Evolutionary conservation across 371 early-diverging fungal species (phyloP).

Genomic region (Mucor piriformis): DNA sequence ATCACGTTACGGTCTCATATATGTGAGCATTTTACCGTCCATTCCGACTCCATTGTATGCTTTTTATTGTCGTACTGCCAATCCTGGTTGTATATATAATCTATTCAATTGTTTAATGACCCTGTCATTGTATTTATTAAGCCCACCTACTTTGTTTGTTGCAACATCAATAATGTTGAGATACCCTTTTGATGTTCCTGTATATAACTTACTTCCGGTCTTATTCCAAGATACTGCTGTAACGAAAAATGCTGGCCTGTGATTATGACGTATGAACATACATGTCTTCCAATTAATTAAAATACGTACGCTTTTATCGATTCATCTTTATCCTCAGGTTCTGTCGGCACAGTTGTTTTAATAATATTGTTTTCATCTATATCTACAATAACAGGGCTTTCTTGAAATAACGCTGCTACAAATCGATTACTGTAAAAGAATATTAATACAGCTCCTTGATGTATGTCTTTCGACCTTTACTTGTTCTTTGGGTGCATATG

Average conservation of each 20-base stretch:
- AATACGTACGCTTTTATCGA: constrained; percentile 3
- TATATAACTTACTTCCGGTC: constrained; percentile 66
- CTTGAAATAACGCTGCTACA: constrained; percentile 58
- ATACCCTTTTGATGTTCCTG: constrained; percentile 74
- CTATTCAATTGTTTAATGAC: too few relatives aligned
- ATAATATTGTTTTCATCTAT: constrained; percentile 35
- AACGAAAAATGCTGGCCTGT: constrained; percentile 30
- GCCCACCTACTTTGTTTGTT: constrained; percentile 48
- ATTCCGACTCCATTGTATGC: constrained; percentile 63
- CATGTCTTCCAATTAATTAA: not conserved
- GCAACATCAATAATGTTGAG: constrained; percentile 63
- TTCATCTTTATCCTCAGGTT: constrained; percentile 25
- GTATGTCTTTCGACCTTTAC: constrained; percentile 28
- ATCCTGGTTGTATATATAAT: constrained; percentile 46
- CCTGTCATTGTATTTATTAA: not conserved
- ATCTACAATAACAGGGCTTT: constrained; percentile 56
- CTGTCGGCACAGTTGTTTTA: constrained; percentile 26
- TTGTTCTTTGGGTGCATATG: constrained; percentile 74
- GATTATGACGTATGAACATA: not conserved
- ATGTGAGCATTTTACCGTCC: constrained; percentile 49
- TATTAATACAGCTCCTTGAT: too few relatives aligned
- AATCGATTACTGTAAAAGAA: constrained; percentile 46
- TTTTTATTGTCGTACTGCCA: constrained; percentile 61
- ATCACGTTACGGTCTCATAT: too few relatives aligned
- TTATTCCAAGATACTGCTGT: constrained; percentile 51